Evolutionary conservation across 2,329 filamentous ascomycete species (phyloP).

Genomic region (Sporothrix protearum): DNA sequence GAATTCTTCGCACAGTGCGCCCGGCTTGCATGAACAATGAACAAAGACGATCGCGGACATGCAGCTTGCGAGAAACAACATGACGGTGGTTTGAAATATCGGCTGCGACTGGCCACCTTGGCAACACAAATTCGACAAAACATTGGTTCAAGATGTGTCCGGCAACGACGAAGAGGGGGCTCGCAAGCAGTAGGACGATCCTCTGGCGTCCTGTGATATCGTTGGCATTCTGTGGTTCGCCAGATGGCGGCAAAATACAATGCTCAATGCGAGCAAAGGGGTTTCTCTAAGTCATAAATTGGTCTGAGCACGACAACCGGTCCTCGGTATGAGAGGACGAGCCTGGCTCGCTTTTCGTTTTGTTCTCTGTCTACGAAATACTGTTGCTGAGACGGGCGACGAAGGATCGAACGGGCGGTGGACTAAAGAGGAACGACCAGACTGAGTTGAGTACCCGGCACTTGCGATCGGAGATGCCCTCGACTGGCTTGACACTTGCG

Average conservation of each 20-base stretch:
- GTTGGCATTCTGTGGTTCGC: neutral
- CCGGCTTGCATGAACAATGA: conserved; percentile 10
- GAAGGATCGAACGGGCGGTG: neutral
- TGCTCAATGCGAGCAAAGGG: conserved; percentile 11
- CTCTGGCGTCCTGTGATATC: neutral
- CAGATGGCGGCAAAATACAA: conserved; percentile 7
- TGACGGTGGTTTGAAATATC: neutral
- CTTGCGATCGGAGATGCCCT: conserved; percentile 4
- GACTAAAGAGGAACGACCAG: neutral
- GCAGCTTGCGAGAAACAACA: conserved; percentile 7
- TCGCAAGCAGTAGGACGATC: neutral
- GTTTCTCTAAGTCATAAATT: neutral
- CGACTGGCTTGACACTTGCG: neutral
- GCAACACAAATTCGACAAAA: neutral
- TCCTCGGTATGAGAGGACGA: neutral
- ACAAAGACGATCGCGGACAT: neutral
- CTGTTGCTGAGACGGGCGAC: conserved; percentile 8
- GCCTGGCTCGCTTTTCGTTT: neutral
- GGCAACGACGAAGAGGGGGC: neutral
- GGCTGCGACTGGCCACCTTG: neutral
- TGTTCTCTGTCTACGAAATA: neutral
- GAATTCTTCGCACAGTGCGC: neutral
- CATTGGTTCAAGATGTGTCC: neutral
- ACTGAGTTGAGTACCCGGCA: neutral
- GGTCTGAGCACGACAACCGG: conserved; percentile 17